Evolutionary conservation across 768 basidiomycete genomes (phyloP).

Genomic region (Boletus eberwhitei): DNA sequence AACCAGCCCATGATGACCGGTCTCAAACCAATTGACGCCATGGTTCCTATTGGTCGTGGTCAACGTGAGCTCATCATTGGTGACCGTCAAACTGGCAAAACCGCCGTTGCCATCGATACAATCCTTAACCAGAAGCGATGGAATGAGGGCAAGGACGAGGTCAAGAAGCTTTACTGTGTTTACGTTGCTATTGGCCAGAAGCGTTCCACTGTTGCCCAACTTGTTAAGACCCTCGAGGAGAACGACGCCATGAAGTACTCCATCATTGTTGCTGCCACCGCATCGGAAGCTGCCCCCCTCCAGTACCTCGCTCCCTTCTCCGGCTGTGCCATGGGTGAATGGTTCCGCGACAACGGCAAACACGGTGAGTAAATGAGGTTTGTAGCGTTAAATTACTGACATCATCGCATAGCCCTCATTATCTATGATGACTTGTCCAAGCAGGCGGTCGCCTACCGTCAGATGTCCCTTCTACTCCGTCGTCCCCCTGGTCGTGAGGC

Average conservation of each 20-base stretch:
- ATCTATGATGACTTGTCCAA: constrained; percentile 99
- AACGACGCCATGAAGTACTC: constrained; percentile 99
- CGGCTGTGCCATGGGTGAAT: constrained; percentile 99
- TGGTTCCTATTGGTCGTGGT: constrained; percentile 99
- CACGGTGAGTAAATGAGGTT: constrained; percentile 62
- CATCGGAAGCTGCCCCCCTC: constrained; percentile 97
- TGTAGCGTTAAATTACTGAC: constrained; percentile 10
- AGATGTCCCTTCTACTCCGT: constrained; percentile 99
- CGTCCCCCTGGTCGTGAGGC: constrained; percentile 99
- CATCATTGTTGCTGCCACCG: constrained; percentile 98
- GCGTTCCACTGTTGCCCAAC: constrained; percentile 98
- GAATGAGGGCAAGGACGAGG: constrained; percentile 97
- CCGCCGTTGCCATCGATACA: constrained; percentile 98
- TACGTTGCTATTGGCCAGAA: constrained; percentile 99
- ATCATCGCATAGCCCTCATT: constrained; percentile 67
- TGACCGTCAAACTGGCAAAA: constrained; percentile 99
- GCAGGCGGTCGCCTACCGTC: constrained; percentile 99
- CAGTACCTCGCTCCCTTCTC: constrained; percentile 99
- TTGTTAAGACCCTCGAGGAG: constrained; percentile 99
- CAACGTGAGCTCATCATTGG: constrained; percentile 99
- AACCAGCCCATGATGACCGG: constrained; percentile 99
- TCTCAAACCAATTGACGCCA: constrained; percentile 99
- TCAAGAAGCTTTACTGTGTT: constrained; percentile 99
- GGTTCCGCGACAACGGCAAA: constrained; percentile 99
- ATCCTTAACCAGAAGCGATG: constrained; percentile 99